These are phyloP conservation scores for Trifolium dubium DNA, from an alignment of 306 rosid species.

Conservation along the genomic window DNA sequence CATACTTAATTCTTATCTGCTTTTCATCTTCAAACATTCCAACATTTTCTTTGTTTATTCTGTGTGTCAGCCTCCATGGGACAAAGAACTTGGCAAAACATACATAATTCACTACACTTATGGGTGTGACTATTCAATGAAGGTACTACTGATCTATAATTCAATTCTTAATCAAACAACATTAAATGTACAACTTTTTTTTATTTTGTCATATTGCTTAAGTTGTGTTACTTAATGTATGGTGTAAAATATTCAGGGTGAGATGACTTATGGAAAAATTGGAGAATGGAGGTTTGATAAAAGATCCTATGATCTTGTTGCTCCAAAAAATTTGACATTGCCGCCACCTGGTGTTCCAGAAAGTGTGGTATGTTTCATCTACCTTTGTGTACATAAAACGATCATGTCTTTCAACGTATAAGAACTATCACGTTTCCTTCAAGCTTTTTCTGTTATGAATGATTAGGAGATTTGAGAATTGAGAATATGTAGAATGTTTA, in stretches of 20 bases:
- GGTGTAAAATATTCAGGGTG: constrained; percentile 63
- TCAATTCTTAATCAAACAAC: neutral
- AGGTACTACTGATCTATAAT: constrained; percentile 53
- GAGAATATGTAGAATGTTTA: too few species aligned
- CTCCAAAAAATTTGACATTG: constrained; percentile 79
- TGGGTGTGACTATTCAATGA: constrained; percentile 87
- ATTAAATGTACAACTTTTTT: neutral
- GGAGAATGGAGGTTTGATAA: constrained; percentile 99
- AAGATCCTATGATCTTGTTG: constrained; percentile 58
- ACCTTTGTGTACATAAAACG: neutral
- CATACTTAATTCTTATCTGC: neutral
- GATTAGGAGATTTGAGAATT: too few species aligned
- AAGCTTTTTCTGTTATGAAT: neutral
- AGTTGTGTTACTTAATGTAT: constrained; percentile 22
- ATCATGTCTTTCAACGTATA: too few species aligned
- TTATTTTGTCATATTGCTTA: neutral
- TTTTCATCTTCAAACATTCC: constrained; percentile 32
- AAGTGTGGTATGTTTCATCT: constrained; percentile 80
- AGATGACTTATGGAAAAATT: constrained; percentile 88
- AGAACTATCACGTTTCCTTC: neutral
- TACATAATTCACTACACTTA: constrained; percentile 94
- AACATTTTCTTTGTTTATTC: constrained; percentile 43
- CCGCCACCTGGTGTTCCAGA: constrained; percentile 97
- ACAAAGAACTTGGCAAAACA: constrained; percentile 67
- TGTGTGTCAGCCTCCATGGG: constrained; percentile 93